phyloP scores from a whole-genome alignment of 2,329 filamentous ascomycete genomes.

The Alternaria gansuensis region DNA sequence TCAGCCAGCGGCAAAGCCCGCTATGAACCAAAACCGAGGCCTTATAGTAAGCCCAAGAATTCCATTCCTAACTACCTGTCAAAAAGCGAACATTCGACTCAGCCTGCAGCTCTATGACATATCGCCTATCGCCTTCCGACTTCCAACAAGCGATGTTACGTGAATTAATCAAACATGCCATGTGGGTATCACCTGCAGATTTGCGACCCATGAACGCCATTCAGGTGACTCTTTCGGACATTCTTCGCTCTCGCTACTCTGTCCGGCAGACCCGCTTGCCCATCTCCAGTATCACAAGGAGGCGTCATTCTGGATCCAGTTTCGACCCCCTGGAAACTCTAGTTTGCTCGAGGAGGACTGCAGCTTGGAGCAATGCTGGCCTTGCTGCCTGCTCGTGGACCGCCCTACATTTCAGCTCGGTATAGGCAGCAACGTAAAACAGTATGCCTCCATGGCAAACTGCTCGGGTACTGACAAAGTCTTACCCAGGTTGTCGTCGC shows the following conservation, averaged over 20 bases:
- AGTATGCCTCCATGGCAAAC: neutral
- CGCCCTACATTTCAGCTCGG: slow-evolving; percentile 10
- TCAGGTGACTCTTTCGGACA: slow-evolving; percentile 19
- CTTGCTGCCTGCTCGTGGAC: slow-evolving; percentile 4
- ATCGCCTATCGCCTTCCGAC: neutral
- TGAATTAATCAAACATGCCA: neutral
- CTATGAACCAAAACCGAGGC: neutral
- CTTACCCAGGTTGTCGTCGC: neutral
- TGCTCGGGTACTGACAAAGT: neutral
- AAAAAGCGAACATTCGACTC: slow-evolving; percentile 3
- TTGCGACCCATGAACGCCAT: slow-evolving; percentile 18
- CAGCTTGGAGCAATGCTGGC: slow-evolving; percentile 2
- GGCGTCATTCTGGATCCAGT: slow-evolving; percentile 28
- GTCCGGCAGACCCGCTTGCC: slow-evolving; percentile 13
- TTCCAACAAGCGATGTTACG: neutral
- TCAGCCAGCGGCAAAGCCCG: neutral
- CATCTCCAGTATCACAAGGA: slow-evolving; percentile 27
- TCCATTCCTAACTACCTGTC: neutral
- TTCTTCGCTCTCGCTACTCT: slow-evolving; percentile 8
- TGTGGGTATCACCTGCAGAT: slow-evolving; percentile 17
- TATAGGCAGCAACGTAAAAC: neutral
- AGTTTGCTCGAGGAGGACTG: neutral
- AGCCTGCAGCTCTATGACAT: neutral
- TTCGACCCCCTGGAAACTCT: neutral
- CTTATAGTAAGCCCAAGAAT: neutral